A percentile compares a stretch with the other conserved stretches of the same genome.
phyloP scores from a whole-genome alignment of 2,329 filamentous ascomycete genomes.

The Arthrobotrys sinensis region DNA sequence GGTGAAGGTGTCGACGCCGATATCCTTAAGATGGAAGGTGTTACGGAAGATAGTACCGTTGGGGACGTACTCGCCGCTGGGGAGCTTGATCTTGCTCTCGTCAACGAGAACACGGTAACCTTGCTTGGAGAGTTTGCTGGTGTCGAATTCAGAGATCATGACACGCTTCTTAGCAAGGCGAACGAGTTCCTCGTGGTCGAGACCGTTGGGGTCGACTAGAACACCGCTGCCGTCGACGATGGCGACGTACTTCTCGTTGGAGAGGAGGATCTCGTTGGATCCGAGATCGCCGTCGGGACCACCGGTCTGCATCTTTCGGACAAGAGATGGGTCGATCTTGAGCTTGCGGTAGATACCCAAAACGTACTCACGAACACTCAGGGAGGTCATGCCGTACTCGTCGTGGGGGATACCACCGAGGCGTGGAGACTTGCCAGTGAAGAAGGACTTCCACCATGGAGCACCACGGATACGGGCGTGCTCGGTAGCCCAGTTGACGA shows the following conservation, averaged over 20 bases:
- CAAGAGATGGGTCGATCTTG: conserved; percentile 84
- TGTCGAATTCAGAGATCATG: conserved; percentile 92
- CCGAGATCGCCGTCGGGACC: conserved; percentile 96
- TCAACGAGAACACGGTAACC: conserved; percentile 95
- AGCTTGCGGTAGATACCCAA: conserved; percentile 97
- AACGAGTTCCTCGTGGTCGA: conserved; percentile 85
- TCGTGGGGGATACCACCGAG: conserved; percentile 98
- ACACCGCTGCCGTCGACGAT: conserved; percentile 98
- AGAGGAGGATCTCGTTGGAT: conserved; percentile 96
- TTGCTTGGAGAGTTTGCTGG: conserved; percentile 84
- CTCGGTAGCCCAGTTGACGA: conserved; percentile 98
- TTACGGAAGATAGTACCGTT: conserved; percentile 98
- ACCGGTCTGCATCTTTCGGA: conserved; percentile 96
- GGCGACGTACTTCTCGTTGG: conserved; percentile 94
- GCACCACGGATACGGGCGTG: conserved; percentile 89
- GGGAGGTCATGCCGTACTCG: conserved; percentile 95
- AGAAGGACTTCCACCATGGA: conserved; percentile 99
- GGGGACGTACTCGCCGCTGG: conserved; percentile 85
- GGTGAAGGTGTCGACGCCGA: conserved; percentile 88
- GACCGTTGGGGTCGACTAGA: conserved; percentile 89
- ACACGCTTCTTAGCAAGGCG: conserved; percentile 86
- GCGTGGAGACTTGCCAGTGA: conserved; percentile 97
- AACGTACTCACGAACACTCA: conserved; percentile 96
- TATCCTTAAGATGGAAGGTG: conserved; percentile 90
- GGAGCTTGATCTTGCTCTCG: conserved; percentile 88